These are phyloP conservation scores for Leccinellum albellum DNA, from an alignment of 768 basidiomycete species.

Conservation along the genomic window DNA sequence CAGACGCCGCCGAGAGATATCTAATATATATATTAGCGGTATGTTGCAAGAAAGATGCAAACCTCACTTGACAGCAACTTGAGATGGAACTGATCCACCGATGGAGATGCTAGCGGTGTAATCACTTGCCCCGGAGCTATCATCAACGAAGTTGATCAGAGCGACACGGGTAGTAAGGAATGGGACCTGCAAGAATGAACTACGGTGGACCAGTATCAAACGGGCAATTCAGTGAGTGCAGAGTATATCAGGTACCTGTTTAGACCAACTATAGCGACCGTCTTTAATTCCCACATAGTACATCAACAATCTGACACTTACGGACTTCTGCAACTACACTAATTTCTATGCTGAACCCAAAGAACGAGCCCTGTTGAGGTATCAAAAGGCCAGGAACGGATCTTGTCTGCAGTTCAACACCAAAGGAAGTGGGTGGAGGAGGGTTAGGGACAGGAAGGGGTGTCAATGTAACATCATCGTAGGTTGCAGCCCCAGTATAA, in stretches of 20 bases:
- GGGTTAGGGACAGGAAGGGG: slow-evolving; percentile 51
- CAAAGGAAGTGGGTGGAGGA: slow-evolving; percentile 38
- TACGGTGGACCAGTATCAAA: slow-evolving; percentile 15
- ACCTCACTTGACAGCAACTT: slow-evolving; percentile 52
- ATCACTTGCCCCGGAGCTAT: slow-evolving; percentile 51
- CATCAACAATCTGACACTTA: neutral
- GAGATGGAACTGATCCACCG: slow-evolving; percentile 42
- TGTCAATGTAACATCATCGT: slow-evolving; percentile 47
- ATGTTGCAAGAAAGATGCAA: neutral
- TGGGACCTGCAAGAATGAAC: slow-evolving; percentile 50
- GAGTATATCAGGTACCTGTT: slow-evolving; percentile 12
- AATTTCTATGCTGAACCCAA: slow-evolving; percentile 75
- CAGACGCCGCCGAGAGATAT: slow-evolving; percentile 54
- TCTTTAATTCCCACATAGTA: neutral
- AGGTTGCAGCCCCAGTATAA: slow-evolving; percentile 48
- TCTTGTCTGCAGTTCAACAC: slow-evolving; percentile 37
- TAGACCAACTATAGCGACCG: slow-evolving; percentile 9
- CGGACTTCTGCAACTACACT: slow-evolving; percentile 55
- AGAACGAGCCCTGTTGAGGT: slow-evolving; percentile 51
- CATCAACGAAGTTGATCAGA: slow-evolving; percentile 71
- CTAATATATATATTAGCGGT: slow-evolving; percentile 26
- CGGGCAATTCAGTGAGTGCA: too few relatives aligned
- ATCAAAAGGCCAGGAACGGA: slow-evolving; percentile 36
- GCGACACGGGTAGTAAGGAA: slow-evolving; percentile 72
- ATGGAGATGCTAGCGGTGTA: slow-evolving; percentile 50